A percentile compares a stretch with the other conserved stretches of the same genome.
phyloP scores from a whole-genome alignment of 768 basidiomycete species.

The Floccularia luteovirens region DNA sequence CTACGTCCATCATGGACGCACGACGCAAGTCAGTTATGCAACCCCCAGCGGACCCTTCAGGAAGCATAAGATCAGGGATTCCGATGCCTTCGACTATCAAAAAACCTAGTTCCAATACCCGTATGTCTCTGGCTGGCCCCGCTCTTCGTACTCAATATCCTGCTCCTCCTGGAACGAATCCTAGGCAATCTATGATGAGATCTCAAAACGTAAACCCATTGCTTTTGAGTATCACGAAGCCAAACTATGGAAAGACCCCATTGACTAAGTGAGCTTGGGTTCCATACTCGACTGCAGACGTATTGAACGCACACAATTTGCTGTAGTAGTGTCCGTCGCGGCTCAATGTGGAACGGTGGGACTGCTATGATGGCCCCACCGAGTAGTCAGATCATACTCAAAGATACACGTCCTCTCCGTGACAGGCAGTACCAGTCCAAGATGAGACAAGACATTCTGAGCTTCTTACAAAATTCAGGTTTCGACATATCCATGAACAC shows the following conservation, averaged over 20 bases:
- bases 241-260: conserved; percentile 64
- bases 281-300: too few relatives aligned
- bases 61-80: conserved; percentile 52
- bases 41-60: conserved; percentile 38
- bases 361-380: conserved; percentile 38
- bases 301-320: too few relatives aligned
- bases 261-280: conserved; percentile 48
- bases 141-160: conserved; percentile 52
- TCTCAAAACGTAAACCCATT: conserved; percentile 66
- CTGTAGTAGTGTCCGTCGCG: conserved; percentile 69
- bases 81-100: conserved; percentile 73
- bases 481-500: conserved; percentile 64
- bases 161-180: conserved; percentile 39
- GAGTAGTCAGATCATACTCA: conserved; percentile 44
- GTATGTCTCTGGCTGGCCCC: conserved; percentile 72
- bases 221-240: conserved; percentile 62
- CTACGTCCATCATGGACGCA: conserved; percentile 30
- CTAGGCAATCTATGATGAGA: conserved; percentile 61
- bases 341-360: conserved; percentile 62
- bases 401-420: conserved; percentile 74
- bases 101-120: conserved; percentile 50
- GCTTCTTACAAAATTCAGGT: conserved; percentile 55
- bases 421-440: conserved; percentile 66
- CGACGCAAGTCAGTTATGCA: conserved; percentile 56
- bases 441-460: conserved; percentile 68